Evolutionary conservation across 2,329 filamentous ascomycete genomes (phyloP).

Genomic region (Ciborinia camelliae): DNA sequence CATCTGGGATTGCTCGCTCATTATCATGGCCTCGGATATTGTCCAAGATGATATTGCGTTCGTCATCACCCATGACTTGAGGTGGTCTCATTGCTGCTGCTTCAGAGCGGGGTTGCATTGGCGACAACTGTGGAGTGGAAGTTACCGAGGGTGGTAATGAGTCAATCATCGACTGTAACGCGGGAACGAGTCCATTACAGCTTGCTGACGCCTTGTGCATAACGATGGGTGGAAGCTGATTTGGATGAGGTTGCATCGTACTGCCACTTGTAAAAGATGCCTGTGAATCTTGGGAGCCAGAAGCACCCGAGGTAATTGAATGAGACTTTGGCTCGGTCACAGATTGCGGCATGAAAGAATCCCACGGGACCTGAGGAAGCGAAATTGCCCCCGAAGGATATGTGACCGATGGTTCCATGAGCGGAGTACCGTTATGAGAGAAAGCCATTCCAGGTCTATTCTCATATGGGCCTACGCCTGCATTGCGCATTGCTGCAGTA

Average conservation of each 20-base stretch:
- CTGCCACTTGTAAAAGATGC: slow-evolving; percentile 58
- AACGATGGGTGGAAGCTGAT: slow-evolving; percentile 66
- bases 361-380: slow-evolving; percentile 86
- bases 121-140: slow-evolving; percentile 70
- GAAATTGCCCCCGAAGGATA: slow-evolving; percentile 78
- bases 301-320: slow-evolving; percentile 65
- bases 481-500: slow-evolving; percentile 66
- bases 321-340: slow-evolving; percentile 71
- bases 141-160: slow-evolving; percentile 66
- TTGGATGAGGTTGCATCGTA: slow-evolving; percentile 54
- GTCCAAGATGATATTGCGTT: slow-evolving; percentile 79
- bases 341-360: slow-evolving; percentile 73
- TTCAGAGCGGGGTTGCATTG: slow-evolving; percentile 61
- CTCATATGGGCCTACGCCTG: slow-evolving; percentile 50
- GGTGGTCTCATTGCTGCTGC: slow-evolving; percentile 60
- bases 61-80: slow-evolving; percentile 78
- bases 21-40: slow-evolving; percentile 79
- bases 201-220: slow-evolving; percentile 55
- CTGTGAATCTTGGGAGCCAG: slow-evolving; percentile 66
- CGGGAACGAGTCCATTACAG: slow-evolving; percentile 58
- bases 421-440: slow-evolving; percentile 64
- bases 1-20: slow-evolving; percentile 79
- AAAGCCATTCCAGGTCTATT: slow-evolving; percentile 63
- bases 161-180: slow-evolving; percentile 68
- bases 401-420: slow-evolving; percentile 74